Conservation (phyloP, 2,329 filamentous ascomycete genomes). For the Penicillium sp. region DNA sequence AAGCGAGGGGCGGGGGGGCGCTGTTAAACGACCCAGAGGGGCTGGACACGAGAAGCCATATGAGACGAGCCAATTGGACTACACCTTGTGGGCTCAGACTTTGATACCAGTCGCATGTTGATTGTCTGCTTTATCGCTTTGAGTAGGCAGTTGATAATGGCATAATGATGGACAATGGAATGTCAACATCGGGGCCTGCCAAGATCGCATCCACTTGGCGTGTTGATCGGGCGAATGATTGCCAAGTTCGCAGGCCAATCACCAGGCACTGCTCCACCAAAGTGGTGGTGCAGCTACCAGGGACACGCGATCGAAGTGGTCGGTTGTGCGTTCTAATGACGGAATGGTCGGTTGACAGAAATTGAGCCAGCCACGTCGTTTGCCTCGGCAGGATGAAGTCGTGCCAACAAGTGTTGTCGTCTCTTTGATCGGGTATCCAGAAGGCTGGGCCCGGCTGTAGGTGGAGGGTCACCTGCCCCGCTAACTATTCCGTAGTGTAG, state of each 20-base stretch:
- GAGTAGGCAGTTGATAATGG: background rate
- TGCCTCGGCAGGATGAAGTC: background rate
- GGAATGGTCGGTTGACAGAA: background rate
- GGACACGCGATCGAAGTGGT: background rate
- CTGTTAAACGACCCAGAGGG: background rate
- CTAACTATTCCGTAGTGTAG: background rate
- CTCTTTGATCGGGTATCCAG: background rate
- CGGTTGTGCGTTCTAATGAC: background rate
- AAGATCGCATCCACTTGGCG: constrained; percentile 5
- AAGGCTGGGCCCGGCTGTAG: background rate
- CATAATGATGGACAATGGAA: background rate
- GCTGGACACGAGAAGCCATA: background rate
- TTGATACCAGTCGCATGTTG: background rate
- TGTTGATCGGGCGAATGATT: background rate
- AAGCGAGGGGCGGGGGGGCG: background rate
- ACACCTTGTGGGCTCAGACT: background rate
- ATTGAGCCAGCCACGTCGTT: background rate
- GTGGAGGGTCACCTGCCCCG: background rate
- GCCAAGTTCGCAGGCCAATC: background rate
- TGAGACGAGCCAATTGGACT: background rate
- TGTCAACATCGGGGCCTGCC: constrained; percentile 1
- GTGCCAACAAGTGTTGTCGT: background rate
- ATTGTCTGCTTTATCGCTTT: background rate
- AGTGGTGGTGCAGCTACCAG: background rate
- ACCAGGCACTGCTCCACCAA: background rate